phyloP scores from a whole-genome alignment of 345 rosid genomes.

The Eucalyptus polyanthemos region DNA sequence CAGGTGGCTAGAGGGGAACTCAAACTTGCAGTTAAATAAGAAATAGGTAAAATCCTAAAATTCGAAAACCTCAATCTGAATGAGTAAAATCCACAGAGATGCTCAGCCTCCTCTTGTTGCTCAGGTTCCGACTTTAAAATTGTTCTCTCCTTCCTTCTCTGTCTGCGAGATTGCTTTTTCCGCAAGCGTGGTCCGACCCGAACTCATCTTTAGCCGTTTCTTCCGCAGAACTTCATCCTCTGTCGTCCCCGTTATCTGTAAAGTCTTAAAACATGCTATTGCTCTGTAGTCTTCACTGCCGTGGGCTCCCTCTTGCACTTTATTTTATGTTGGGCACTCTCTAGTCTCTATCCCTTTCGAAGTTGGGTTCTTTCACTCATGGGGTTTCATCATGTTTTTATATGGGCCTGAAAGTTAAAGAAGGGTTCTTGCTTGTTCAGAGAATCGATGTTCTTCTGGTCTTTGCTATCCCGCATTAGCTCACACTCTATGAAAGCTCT shows the following conservation, averaged over 20 bases:
- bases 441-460: neutral
- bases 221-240: neutral
- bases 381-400: neutral
- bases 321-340: neutral
- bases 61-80: neutral
- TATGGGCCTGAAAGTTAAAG: neutral
- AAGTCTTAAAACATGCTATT: neutral
- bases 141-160: neutral
- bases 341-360: neutral
- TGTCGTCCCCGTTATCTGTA: neutral
- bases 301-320: neutral
- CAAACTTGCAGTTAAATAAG: neutral
- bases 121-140: neutral
- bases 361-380: neutral
- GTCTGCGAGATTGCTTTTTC: neutral
- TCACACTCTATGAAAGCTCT: neutral
- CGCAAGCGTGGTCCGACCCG: neutral
- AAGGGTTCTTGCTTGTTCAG: neutral
- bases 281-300: neutral
- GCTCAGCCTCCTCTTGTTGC: neutral
- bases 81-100: neutral
- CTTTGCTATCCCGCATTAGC: neutral
- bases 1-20: neutral
- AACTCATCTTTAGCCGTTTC: neutral
- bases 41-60: neutral